These are phyloP conservation scores for Thermoascus crustaceus DNA, from an alignment of 2,329 filamentous ascomycete species.

Conservation along the genomic window DNA sequence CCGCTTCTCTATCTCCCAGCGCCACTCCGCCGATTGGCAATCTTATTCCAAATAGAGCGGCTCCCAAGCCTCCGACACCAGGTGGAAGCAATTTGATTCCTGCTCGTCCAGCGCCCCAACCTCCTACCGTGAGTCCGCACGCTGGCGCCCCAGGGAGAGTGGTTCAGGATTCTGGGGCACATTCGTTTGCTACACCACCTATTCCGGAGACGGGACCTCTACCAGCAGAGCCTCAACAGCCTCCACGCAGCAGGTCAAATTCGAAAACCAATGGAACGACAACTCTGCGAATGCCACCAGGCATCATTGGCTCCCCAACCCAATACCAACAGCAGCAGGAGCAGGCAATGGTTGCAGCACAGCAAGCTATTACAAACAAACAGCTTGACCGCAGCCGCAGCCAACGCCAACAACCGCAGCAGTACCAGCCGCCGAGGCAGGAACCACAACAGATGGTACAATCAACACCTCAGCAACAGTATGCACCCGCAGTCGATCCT, in stretches of 20 bases:
- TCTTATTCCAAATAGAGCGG: conserved; percentile 72
- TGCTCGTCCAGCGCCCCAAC: conserved; percentile 36
- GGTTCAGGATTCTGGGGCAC: conserved; percentile 44
- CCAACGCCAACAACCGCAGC: conserved; percentile 53
- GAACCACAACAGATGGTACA: conserved; percentile 37
- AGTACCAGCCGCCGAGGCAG: conserved; percentile 45
- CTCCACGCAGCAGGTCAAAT: conserved; percentile 61
- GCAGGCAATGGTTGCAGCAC: conserved; percentile 69
- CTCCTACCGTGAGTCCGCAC: conserved; percentile 34
- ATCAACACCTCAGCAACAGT: conserved; percentile 29
- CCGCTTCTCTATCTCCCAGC: conserved; percentile 34
- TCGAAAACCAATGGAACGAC: conserved; percentile 52
- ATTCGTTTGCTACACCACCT: conserved; percentile 38
- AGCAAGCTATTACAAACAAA: conserved; percentile 63
- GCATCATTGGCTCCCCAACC: conserved; percentile 30
- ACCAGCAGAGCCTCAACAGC: conserved; percentile 60
- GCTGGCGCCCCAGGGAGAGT: conserved; percentile 41
- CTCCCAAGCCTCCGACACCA: conserved; percentile 69
- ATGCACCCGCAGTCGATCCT: conserved; percentile 29
- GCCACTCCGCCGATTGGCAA: conserved; percentile 31
- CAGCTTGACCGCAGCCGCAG: conserved; percentile 66
- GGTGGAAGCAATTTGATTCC: conserved; percentile 27
- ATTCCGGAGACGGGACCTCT: conserved; percentile 51
- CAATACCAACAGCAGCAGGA: conserved; percentile 65
- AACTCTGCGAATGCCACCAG: conserved; percentile 38